phyloP scores from a whole-genome alignment of 2,329 filamentous ascomycete genomes.

The Gremmenia infestans region DNA sequence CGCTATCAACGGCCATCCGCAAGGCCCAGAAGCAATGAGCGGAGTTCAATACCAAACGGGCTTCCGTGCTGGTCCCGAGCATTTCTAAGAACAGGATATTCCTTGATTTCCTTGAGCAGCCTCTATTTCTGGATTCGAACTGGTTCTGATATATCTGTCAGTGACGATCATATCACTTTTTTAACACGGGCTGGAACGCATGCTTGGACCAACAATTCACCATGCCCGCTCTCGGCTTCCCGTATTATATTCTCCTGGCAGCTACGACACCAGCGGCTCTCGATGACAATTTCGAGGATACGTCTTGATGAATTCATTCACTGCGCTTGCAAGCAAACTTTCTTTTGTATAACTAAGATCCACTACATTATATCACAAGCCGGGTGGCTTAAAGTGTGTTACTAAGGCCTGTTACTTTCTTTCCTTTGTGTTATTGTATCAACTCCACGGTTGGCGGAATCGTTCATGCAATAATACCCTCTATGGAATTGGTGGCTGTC shows the following conservation, averaged over 20 bases:
- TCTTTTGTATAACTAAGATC: not conserved
- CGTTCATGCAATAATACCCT: slow-evolving; percentile 4
- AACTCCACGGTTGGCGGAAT: not conserved
- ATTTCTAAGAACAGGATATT: slow-evolving; percentile 3
- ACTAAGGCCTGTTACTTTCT: not conserved
- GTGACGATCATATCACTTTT: too few relatives aligned
- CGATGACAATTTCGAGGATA: not conserved
- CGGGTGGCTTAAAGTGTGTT: slow-evolving; percentile 4
- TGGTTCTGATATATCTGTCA: not conserved
- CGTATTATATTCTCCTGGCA: not conserved
- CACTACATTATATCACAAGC: not conserved
- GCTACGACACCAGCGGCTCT: too few relatives aligned
- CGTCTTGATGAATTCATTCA: not conserved
- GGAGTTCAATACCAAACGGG: slow-evolving; percentile 52
- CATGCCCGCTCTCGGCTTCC: not conserved
- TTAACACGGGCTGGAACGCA: not conserved
- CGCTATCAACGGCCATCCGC: slow-evolving; percentile 34
- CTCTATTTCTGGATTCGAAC: not conserved
- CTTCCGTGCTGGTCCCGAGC: slow-evolving; percentile 15
- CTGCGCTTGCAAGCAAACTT: not conserved
- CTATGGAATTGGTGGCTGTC: not conserved
- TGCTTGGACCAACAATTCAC: not conserved
- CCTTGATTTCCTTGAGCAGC: not conserved
- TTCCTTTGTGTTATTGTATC: slow-evolving; percentile 7
- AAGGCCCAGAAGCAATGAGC: slow-evolving; percentile 55